These are phyloP conservation scores for Clarireedia paspali DNA, from an alignment of 2,329 filamentous ascomycete species.

Conservation along the genomic window DNA sequence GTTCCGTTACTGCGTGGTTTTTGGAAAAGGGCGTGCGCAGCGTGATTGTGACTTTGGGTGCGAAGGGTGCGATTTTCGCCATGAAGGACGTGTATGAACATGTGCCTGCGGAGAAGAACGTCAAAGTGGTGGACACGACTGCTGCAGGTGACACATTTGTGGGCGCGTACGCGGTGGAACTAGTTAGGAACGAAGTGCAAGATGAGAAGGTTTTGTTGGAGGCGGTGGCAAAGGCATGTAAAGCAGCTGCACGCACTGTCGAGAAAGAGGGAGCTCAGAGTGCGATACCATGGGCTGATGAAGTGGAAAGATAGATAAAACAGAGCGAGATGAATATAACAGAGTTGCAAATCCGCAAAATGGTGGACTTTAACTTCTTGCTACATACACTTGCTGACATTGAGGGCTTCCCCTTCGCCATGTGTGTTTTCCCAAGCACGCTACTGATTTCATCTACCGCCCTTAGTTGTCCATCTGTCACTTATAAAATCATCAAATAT, in stretches of 20 bases:
- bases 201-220: slow-evolving; percentile 24
- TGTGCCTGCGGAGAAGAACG: slow-evolving; percentile 59
- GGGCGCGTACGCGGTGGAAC: slow-evolving; percentile 72
- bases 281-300: slow-evolving; percentile 58
- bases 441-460: background rate
- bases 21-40: slow-evolving; percentile 62
- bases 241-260: slow-evolving; percentile 58
- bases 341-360: background rate
- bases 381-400: background rate
- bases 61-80: slow-evolving; percentile 66
- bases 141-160: slow-evolving; percentile 94
- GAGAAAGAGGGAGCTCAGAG: slow-evolving; percentile 57
- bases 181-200: slow-evolving; percentile 43
- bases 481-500: background rate
- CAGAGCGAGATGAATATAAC: background rate
- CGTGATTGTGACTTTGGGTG: slow-evolving; percentile 78
- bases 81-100: slow-evolving; percentile 39
- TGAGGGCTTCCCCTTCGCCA: background rate
- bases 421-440: background rate
- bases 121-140: slow-evolving; percentile 79
- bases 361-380: background rate
- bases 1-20: slow-evolving; percentile 50
- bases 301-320: slow-evolving; percentile 29
- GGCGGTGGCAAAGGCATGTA: slow-evolving; percentile 53
- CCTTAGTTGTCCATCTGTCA: background rate